Evolutionary conservation across 2,329 filamentous ascomycete genomes (phyloP), one percentile per base, ranked within the genome.

Genomic region (Taxawa tesnikishii): DNA sequence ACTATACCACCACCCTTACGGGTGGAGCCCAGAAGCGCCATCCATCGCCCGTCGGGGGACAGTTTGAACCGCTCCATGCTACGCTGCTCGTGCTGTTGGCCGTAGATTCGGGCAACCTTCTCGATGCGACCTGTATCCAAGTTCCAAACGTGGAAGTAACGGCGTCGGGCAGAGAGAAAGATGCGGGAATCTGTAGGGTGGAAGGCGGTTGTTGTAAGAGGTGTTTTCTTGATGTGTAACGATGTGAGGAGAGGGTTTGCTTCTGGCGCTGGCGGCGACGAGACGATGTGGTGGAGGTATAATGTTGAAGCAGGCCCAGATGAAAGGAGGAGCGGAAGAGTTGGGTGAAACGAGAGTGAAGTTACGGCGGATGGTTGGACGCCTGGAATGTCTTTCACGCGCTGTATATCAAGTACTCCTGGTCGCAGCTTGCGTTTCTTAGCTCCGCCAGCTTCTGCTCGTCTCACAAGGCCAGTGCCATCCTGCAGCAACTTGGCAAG

Each of bases 111-210:
- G 44, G 73, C 75, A 27, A 93, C 72, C 58, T 93, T 94, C 48
- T 88, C 80, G 29, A 98, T 75, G 9, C 68, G 64, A 26, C 90
- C 90, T 0, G 79, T 78, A 26, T 79, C 66, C 15, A 98, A 69
- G 48, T 96, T 79, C 90, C 90, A 98, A 43, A 80, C 77, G 59
- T 96, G 90, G 58, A 96, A 94, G 63, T 85, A 96, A 41, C 77
- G 77, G 30, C 90, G 75, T 21, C 88, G 79, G 23, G 87, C 87
- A 12, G 85, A 81, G 38, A 94, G 82, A 55, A 94, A 83, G 43
- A 98, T 80, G 45, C 79, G 79, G 40, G 80, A 76, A 41, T 82
- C 83, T 10, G 32, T 47, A 3, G 54, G 72, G 36, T 85, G 65
- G 56, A 98, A 96, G 23, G 80, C 72, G 5, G 87, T 84, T 10